phyloP scores from a whole-genome alignment of 345 rosid genomes.

The Diplotaxis tenuifolia region DNA sequence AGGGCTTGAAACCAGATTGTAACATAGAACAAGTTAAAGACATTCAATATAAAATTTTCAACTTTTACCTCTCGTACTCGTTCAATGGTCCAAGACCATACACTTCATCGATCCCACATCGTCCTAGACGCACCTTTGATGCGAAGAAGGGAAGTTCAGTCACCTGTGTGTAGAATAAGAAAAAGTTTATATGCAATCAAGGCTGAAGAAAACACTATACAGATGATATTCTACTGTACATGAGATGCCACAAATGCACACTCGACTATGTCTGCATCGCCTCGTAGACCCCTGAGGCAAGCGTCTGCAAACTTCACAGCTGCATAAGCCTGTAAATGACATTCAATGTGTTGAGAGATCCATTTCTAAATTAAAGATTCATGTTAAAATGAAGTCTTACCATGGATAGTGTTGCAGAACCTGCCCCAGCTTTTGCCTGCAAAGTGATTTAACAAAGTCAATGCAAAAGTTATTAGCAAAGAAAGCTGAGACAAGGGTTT shows the following conservation, averaged over 20 bases:
- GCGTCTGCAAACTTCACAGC: conserved; percentile 98
- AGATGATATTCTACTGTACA: conserved; percentile 39
- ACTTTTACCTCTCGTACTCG: conserved; percentile 76
- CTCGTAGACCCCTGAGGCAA: conserved; percentile 79
- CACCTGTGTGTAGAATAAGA: conserved; percentile 46
- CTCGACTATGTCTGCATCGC: conserved; percentile 65
- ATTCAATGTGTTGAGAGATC: neutral
- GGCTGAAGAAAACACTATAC: neutral
- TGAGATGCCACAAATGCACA: conserved; percentile 86
- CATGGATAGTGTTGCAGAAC: conserved; percentile 97
- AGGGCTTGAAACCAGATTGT: too few relatives aligned
- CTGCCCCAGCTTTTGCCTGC: conserved; percentile 98
- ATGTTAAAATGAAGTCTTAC: conserved; percentile 39
- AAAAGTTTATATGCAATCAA: neutral
- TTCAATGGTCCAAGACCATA: conserved; percentile 76
- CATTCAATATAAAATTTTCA: too few relatives aligned
- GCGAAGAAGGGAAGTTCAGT: conserved; percentile 97
- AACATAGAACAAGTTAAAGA: too few relatives aligned
- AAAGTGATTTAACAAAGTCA: neutral
- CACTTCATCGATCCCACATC: conserved; percentile 74
- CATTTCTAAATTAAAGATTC: neutral
- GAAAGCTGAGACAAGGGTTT: neutral
- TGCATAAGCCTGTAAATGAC: conserved; percentile 76
- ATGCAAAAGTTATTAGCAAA: neutral
- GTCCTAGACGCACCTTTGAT: conserved; percentile 77